Evolutionary conservation across 2,329 filamentous ascomycete species (phyloP).

Genomic region (Fusarium acutatum): DNA sequence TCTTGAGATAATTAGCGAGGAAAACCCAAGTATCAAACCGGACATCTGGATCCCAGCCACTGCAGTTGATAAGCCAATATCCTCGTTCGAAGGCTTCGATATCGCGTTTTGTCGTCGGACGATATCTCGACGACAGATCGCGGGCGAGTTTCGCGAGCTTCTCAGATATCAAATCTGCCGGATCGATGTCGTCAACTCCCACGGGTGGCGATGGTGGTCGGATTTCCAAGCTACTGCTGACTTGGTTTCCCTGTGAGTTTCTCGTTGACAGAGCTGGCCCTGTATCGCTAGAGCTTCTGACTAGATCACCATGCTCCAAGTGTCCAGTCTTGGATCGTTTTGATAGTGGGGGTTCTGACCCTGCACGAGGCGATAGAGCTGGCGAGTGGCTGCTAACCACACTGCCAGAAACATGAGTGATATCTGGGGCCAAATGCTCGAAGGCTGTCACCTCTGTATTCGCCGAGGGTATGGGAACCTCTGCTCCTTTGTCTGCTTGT

Average conservation of each 20-base stretch:
- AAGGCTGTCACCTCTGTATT: conserved; percentile 3
- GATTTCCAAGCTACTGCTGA: conserved; percentile 57
- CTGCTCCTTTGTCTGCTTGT: neutral
- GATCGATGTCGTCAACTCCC: conserved; percentile 55
- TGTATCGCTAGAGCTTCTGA: conserved; percentile 45
- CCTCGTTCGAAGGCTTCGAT: conserved; percentile 73
- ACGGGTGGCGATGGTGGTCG: conserved; percentile 62
- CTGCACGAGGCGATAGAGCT: conserved; percentile 36
- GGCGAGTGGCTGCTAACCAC: conserved; percentile 23
- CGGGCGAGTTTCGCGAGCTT: conserved; percentile 62
- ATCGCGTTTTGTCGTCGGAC: conserved; percentile 49
- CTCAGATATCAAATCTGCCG: conserved; percentile 63
- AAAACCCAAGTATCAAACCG: conserved; percentile 69
- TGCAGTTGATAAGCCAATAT: conserved; percentile 75
- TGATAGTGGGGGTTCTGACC: conserved; percentile 43
- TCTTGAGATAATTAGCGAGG: conserved; percentile 66
- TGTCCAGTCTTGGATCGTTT: conserved; percentile 40
- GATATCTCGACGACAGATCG: conserved; percentile 62
- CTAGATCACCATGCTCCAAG: conserved; percentile 27
- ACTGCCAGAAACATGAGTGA: conserved; percentile 49
- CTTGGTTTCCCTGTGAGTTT: conserved; percentile 16
- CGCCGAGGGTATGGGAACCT: neutral
- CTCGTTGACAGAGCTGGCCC: conserved; percentile 29
- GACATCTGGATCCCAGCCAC: conserved; percentile 58
- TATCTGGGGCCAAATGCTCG: conserved; percentile 32